Percentiles rank a stretch among this genome's conserved stretches.
Conservation (phyloP, 78 protist species). For the Trichosphaerium sp. region DNA sequence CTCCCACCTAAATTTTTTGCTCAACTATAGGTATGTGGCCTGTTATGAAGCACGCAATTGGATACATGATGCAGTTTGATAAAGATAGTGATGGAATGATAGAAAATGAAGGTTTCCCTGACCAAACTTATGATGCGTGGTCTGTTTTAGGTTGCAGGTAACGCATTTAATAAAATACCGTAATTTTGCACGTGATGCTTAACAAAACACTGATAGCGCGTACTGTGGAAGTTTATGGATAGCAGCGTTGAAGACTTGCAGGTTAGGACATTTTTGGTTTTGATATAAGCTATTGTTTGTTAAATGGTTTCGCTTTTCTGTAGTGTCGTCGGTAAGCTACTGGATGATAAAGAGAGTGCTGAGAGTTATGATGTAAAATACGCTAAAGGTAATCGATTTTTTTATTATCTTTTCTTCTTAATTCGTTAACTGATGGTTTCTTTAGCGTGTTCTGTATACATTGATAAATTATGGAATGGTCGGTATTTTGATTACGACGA, state of each 20-base stretch:
- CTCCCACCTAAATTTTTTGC: too few relatives aligned
- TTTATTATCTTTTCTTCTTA: too few relatives aligned
- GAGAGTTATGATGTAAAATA: conserved; percentile 6
- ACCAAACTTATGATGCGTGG: conserved; percentile 58
- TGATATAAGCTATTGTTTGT: too few relatives aligned
- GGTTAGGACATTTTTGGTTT: conserved; percentile 26
- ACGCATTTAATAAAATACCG: too few relatives aligned
- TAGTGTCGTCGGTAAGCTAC: too few relatives aligned
- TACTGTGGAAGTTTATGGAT: conserved; percentile 47
- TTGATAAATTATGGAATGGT: conserved; percentile 36
- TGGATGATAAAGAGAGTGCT: conserved; percentile 29
- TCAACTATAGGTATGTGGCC: conserved; percentile 11
- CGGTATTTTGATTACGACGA: conserved; percentile 31
- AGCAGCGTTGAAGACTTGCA: conserved; percentile 11
- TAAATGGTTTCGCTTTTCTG: too few relatives aligned
- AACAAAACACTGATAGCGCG: too few relatives aligned
- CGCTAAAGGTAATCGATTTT: conserved; percentile 15
- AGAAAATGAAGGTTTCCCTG: conserved; percentile 65
- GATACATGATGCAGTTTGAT: conserved; percentile 30
- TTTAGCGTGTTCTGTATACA: too few relatives aligned
- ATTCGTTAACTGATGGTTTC: too few relatives aligned
- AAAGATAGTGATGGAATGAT: conserved; percentile 56
- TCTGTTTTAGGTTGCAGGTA: conserved; percentile 34
- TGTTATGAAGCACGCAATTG: conserved; percentile 7
- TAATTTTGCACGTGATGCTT: too few relatives aligned